Evolutionary conservation across 352 stramenopile genomes (phyloP), one percentile per base, ranked within the genome.

Genomic region (Lagenidium sp.): DNA sequence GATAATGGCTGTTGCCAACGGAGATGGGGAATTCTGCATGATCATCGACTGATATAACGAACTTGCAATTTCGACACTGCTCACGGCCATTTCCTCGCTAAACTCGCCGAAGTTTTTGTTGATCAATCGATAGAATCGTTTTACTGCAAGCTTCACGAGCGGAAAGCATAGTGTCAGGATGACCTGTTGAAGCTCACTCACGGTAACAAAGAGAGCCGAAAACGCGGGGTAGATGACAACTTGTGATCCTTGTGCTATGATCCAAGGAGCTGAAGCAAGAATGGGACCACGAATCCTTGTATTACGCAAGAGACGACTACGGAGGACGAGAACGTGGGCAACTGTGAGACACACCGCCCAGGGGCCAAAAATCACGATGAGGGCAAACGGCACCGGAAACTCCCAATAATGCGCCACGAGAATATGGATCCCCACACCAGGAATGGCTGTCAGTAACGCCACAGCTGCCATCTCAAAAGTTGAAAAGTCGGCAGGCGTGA

Each of bases 11-110:
- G 39, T 34, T 1, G 39, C 23, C 15, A 45, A 18, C 1, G 23
- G 24, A 11, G 39, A 34, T 18, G 39, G 39, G 6, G 39, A 13
- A 25, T 34, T 45, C 39, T 45, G 39, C 39, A 45, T 45, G 24
- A 45, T 31, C 39, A 34, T 45, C 15, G 24, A 22, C 39, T 45
- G 39, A 25, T 45, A 45, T 25, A 45, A 1, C 18, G 39, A 45
- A 10, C 23, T 25, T 6, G 39, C 21, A 25, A 45, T 45, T 25
- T 45, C 39, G 39, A 45, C 39, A n/a, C 22, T 25, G 6, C 15
- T 45, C 10, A 45, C 39, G 24, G 39, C 39, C 20, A 45, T 34
- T 21, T 45, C 39, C 39, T 45, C 39, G 11, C 18, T 34, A 34
- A 45, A 45, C 4, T 45, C 39, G 24, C 24, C 24, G 6, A 45